Conservation (phyloP, 139 green algal genomes). For the Spirogloea muscicola region DNA sequence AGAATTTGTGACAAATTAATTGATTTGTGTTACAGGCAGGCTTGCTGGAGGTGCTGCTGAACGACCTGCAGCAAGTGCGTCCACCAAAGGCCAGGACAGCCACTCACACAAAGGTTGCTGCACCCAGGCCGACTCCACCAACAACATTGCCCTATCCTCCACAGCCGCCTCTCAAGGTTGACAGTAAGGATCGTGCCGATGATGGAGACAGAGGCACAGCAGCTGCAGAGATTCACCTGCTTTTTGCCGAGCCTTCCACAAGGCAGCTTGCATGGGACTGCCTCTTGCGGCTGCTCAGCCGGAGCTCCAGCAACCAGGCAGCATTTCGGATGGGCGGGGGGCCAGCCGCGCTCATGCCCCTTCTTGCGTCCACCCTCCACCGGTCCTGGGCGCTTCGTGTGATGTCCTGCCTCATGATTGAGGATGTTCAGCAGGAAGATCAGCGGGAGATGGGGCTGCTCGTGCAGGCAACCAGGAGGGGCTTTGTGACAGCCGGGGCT, state of each 20-base stretch:
- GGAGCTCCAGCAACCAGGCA: conserved; percentile 17
- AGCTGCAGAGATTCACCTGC: no score
- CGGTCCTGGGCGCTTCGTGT: conserved; percentile 10
- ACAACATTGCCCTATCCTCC: no score
- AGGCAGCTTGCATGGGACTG: conserved; percentile 21
- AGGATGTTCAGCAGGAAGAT: conserved; percentile 28
- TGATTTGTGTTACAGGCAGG: no score
- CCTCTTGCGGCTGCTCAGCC: conserved; percentile 11
- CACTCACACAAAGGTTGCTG: no score
- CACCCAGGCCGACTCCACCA: no score
- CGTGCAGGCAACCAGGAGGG: conserved; percentile 27
- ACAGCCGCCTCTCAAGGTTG: no score
- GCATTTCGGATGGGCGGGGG: conserved; percentile 16
- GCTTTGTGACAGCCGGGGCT: not conserved
- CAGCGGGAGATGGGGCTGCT: conserved; percentile 25
- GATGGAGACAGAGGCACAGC: no score
- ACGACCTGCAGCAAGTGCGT: conserved; percentile 33
- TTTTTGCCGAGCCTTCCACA: conserved; percentile 10
- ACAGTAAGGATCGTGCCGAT: no score
- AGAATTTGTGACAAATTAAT: no score
- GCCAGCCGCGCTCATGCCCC: conserved; percentile 22
- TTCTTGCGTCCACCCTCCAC: conserved; percentile 15
- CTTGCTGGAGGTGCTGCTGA: conserved; percentile 34
- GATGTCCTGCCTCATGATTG: conserved; percentile 21
- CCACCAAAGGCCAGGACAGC: no score